Evolutionary conservation across 2,329 filamentous ascomycete species (phyloP), one percentile per base, ranked within the genome.

Genomic region (Pseudogymnoascus sp.): DNA sequence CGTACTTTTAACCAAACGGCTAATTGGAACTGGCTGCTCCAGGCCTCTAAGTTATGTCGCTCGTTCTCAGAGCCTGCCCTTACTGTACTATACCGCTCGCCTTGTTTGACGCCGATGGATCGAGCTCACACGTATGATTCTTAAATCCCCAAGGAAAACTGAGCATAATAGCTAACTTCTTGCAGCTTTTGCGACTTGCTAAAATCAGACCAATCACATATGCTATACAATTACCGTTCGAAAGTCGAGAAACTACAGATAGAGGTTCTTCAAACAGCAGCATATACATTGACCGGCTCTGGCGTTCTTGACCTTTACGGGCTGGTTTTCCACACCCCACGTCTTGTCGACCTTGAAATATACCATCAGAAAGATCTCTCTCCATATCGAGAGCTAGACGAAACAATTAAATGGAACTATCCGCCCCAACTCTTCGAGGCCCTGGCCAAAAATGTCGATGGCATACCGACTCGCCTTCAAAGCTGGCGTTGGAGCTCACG

Each of bases 201-300:
- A 16, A 61, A 33, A 21, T 37, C 62, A 6, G 42, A 61, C 24
- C 62, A 42, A 26, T 29, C 24, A 16, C 16, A 26, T 29, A 64
- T 62, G 62, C 11, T 35, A 11, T 81, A 83, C 66, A 86, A 89
- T 66, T 93, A 93, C 72, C 80, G 82, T 42, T 80, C 80, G 68
- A 96, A 92, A 76, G 81, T 95, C 60, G 83, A 87, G 70, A 80
- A 82, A 6, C 76, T 96, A 21, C 83, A 85, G 64, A 78, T 96
- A 59, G 87, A 95, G 70, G 85, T 88, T 10, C 82, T 79, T 38
- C 82, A 73, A 68, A 82, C 76, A 64, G 79, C 85, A 61, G 75
- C 79, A 42, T 82, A 83, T 68, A 80, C 79, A 61, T 81, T 81
- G 70, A 79, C 78, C 11, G 77, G 79, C 2, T 76, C 78, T 44